phyloP scores from a whole-genome alignment of 2,329 filamentous ascomycete species.

The Paecilomyces sp. region DNA sequence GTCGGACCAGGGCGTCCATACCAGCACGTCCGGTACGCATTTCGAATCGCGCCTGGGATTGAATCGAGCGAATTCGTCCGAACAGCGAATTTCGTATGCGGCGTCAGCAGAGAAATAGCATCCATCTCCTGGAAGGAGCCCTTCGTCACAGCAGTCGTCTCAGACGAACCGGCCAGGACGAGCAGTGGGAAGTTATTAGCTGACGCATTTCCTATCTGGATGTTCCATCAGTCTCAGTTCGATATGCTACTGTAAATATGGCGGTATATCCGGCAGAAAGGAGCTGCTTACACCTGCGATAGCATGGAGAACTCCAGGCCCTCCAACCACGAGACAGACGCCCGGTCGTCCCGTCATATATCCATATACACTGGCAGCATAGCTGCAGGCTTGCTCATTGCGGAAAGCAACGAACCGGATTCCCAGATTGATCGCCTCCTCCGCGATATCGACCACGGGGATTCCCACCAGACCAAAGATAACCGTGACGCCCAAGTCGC shows the following conservation, averaged over 20 bases:
- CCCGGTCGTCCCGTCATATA: conserved; percentile 51
- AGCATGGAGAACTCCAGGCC: conserved; percentile 52
- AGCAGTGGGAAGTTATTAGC: conserved; percentile 51
- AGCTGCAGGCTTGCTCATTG: conserved; percentile 53
- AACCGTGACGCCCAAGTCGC: conserved; percentile 42
- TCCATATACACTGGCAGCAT: conserved; percentile 53
- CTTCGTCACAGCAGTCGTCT: conserved; percentile 45
- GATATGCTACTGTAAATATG: background rate
- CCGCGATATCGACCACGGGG: conserved; percentile 51
- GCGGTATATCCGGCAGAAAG: conserved; percentile 4
- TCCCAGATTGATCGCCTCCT: conserved; percentile 50
- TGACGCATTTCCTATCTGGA: conserved; percentile 42
- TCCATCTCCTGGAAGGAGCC: conserved; percentile 54
- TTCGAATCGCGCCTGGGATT: conserved; percentile 41
- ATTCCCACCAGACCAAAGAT: conserved; percentile 51
- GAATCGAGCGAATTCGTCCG: conserved; percentile 40
- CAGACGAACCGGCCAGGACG: conserved; percentile 47
- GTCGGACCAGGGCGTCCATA: conserved; percentile 48
- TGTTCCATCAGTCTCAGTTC: background rate
- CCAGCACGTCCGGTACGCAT: conserved; percentile 47
- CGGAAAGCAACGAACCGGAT: conserved; percentile 53
- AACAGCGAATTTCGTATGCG: conserved; percentile 47
- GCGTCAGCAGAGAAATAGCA: conserved; percentile 45
- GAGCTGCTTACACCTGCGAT: conserved; percentile 45
- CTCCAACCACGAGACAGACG: conserved; percentile 53